Base-by-base conservation (phyloP, 2,329 filamentous ascomycete species). In the Fusarium chaquense region DNA sequence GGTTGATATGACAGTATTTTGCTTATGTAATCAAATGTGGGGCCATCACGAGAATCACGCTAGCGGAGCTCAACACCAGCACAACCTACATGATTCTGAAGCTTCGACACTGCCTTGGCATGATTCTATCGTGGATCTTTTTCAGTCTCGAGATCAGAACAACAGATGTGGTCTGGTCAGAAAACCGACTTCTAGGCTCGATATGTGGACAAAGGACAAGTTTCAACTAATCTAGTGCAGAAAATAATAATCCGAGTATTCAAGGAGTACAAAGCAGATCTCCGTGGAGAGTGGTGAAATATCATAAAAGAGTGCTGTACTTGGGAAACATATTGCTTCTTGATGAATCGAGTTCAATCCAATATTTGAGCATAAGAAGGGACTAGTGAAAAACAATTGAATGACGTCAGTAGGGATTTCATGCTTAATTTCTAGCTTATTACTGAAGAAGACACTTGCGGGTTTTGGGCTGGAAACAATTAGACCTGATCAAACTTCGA, bases 11-110 rank as follows among this genome's bases (percentile, higher is more conserved):
- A 70, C 53, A 49, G 22, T 4, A 26, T 2, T 0, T 1, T 65
- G 65, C 18, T 74, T 74, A 74, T 58, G 68, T 74, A 74, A 74
- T 70, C 0, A 3, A 2, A 12, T 28, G 28, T 53, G 65, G 58
- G 16, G 51, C 26, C 3, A 5, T 16, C n/a, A 6, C 33, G 13
- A 40, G n/a, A 28, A 30, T 35, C 20, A 16, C 26, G 24, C 24
- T 38, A 20, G 28, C 26, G 11, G 8, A 35, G 11, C 18, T 26
- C 46, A 33, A 15, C 46, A 50, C 16, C 47, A 28, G 11, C 18
- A n/a, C 26, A 20, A 15, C 26, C 16, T 28, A 12, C 4, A 26
- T n/a, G 24, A 28, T 36, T 33, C 7, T 11, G n/a, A 28, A 7
- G 5, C 32, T 46, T 32, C 28, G 5, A 2, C 6, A 30, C 18